A percentile compares a stretch with the other conserved stretches of the same genome.
Conservation (phyloP, 495 filamentous ascomycete genomes). For the Penicillium lagena region DNA sequence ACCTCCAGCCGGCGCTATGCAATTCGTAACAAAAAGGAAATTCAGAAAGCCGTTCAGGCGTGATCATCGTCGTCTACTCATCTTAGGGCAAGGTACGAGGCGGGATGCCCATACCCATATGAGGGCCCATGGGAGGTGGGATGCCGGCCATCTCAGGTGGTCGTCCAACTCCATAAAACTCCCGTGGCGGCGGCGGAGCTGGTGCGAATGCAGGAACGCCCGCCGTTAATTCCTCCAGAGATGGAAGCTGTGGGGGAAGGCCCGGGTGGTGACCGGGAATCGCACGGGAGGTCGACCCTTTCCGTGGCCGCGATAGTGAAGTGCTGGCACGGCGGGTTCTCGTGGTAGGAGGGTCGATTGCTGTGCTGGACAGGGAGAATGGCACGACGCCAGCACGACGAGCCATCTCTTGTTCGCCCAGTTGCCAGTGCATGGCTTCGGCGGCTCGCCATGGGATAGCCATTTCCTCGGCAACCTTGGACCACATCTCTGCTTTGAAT, state of each 20-base stretch:
- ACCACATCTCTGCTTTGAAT: slow-evolving; percentile 97
- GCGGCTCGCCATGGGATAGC: slow-evolving; percentile 92
- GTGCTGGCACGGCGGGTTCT: slow-evolving; percentile 41
- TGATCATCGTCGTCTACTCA: slow-evolving; percentile 16
- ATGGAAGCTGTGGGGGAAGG: slow-evolving; percentile 35
- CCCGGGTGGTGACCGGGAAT: slow-evolving; percentile 24
- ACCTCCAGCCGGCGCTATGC: slow-evolving; percentile 41
- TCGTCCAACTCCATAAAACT: slow-evolving; percentile 32
- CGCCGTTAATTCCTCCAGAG: slow-evolving; percentile 39
- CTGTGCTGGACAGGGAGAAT: slow-evolving; percentile 60
- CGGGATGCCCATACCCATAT: slow-evolving; percentile 30
- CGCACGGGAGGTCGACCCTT: slow-evolving; percentile 32
- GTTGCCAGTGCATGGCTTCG: slow-evolving; percentile 97
- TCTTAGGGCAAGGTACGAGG: slow-evolving; percentile 35
- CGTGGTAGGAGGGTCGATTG: slow-evolving; percentile 47
- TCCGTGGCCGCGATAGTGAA: slow-evolving; percentile 36
- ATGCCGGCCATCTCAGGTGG: slow-evolving; percentile 25
- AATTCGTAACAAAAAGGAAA: slow-evolving; percentile 34
- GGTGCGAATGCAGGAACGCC: slow-evolving; percentile 42
- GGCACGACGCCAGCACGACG: slow-evolving; percentile 78
- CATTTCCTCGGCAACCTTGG: slow-evolving; percentile 88
- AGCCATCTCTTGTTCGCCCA: slow-evolving; percentile 91
- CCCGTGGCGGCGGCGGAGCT: slow-evolving; percentile 29
- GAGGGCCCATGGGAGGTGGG: slow-evolving; percentile 26
- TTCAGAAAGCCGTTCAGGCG: slow-evolving; percentile 15